A percentile compares a stretch with the other conserved stretches of the same genome.
Conservation (phyloP, 2,329 filamentous ascomycete genomes). For the Fusarium avenaceum region DNA sequence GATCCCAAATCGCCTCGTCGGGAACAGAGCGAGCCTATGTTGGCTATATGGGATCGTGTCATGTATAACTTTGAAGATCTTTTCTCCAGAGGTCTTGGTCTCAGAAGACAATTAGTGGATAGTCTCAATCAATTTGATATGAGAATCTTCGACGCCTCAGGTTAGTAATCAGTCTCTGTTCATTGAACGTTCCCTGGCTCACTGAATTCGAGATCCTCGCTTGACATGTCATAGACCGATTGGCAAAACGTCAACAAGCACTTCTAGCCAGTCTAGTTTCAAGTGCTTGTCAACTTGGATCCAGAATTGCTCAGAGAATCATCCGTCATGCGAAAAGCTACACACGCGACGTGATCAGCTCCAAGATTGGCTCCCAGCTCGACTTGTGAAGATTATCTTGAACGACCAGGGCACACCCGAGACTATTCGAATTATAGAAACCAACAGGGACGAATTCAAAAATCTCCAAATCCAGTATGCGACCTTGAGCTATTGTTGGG, state of each 20-base stretch:
- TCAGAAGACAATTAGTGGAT: not conserved
- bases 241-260: not conserved
- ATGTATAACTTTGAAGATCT: not conserved
- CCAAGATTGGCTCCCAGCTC: constrained; percentile 2
- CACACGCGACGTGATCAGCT: not conserved
- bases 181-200: fast-evolving
- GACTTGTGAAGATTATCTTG: constrained; percentile 1
- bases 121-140: not conserved
- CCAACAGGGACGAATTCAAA: fast-evolving
- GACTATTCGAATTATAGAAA: not conserved
- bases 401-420: not conserved
- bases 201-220: not conserved
- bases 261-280: not conserved
- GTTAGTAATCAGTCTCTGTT: fast-evolving
- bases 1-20: too few relatives aligned
- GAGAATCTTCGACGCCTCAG: not conserved
- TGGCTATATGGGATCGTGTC: not conserved
- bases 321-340: not conserved
- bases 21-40: not conserved
- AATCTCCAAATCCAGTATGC: not conserved
- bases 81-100: not conserved
- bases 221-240: not conserved
- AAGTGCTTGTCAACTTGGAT: not conserved
- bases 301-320: not conserved
- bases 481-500: constrained; percentile 12